Conservation (phyloP, 768 basidiomycete genomes). For the Mycena filopes region DNA sequence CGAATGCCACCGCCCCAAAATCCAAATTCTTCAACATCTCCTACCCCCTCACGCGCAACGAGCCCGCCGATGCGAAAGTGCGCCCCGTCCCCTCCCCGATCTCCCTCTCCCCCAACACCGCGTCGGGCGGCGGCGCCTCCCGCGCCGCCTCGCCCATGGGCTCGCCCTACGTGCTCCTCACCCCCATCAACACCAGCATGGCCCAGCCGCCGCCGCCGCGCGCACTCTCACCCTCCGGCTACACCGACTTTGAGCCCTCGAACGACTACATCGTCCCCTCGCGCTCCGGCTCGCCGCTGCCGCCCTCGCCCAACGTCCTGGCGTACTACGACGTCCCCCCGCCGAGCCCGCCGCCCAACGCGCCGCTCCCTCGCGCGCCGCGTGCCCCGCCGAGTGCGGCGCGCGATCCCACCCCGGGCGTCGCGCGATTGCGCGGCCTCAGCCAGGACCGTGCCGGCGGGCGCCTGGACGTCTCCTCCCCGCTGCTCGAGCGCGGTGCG, state of each 20-base stretch:
- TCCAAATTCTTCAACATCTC: slow-evolving; percentile 23
- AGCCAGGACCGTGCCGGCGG: slow-evolving; percentile 25
- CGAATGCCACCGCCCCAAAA: slow-evolving; percentile 5
- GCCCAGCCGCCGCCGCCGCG: slow-evolving; percentile 12
- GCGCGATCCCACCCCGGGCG: slow-evolving; percentile 23
- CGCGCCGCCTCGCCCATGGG: slow-evolving; percentile 32
- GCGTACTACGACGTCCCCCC: slow-evolving; percentile 62
- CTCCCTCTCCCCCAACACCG: slow-evolving; percentile 18
- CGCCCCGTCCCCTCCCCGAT: slow-evolving; percentile 22
- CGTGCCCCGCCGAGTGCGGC: slow-evolving; percentile 26
- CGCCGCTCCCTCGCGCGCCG: slow-evolving; percentile 54
- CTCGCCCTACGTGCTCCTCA: slow-evolving; percentile 38
- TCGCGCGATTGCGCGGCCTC: slow-evolving; percentile 24
- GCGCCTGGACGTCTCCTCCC: background rate
- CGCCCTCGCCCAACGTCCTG: slow-evolving; percentile 52
- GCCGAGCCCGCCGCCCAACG: slow-evolving; percentile 60
- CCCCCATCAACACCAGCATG: slow-evolving; percentile 30
- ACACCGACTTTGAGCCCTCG: slow-evolving; percentile 38
- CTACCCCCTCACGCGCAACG: slow-evolving; percentile 11
- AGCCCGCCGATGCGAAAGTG: background rate
- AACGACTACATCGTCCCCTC: slow-evolving; percentile 49
- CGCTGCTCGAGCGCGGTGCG: too few relatives aligned
- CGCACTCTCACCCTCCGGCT: slow-evolving; percentile 28
- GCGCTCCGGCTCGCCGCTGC: slow-evolving; percentile 25
- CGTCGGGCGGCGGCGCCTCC: slow-evolving; percentile 24